Percentiles rank a stretch among this genome's conserved stretches.
phyloP scores from a whole-genome alignment of 148 eudicot species.

The Vaccinium vitisidaea region DNA sequence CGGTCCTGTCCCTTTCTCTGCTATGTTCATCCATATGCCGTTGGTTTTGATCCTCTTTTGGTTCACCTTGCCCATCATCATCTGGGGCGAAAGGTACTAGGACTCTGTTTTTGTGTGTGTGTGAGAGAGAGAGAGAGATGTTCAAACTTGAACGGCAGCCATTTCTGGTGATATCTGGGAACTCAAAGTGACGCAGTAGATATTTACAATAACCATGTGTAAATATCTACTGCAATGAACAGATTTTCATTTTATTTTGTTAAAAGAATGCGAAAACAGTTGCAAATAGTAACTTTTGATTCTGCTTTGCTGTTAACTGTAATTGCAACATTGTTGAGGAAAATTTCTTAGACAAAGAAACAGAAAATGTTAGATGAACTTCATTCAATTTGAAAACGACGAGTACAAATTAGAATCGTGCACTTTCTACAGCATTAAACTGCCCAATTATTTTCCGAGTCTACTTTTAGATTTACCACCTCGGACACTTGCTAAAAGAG shows the following conservation, averaged over 20 bases:
- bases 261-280: background rate
- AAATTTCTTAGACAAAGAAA: background rate
- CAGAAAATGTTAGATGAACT: background rate
- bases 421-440: background rate
- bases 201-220: too few species aligned
- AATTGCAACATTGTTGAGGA: background rate
- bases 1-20: constrained; percentile 54
- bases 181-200: too few species aligned
- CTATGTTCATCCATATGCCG: constrained; percentile 51
- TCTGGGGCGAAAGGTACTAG: too few species aligned
- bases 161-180: background rate
- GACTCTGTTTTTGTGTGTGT: background rate
- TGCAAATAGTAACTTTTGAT: background rate
- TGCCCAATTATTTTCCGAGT: background rate
- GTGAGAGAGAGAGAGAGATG: background rate
- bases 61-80: constrained; percentile 21
- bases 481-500: background rate
- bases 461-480: background rate
- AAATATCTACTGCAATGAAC: too few species aligned
- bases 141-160: background rate
- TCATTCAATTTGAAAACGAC: background rate
- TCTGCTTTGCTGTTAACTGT: background rate
- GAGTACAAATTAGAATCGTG: background rate
- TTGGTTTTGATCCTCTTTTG: constrained; percentile 40
- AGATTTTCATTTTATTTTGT: background rate